phyloP scores from a whole-genome alignment of 768 basidiomycete genomes.

The Phylloporus sp. region DNA sequence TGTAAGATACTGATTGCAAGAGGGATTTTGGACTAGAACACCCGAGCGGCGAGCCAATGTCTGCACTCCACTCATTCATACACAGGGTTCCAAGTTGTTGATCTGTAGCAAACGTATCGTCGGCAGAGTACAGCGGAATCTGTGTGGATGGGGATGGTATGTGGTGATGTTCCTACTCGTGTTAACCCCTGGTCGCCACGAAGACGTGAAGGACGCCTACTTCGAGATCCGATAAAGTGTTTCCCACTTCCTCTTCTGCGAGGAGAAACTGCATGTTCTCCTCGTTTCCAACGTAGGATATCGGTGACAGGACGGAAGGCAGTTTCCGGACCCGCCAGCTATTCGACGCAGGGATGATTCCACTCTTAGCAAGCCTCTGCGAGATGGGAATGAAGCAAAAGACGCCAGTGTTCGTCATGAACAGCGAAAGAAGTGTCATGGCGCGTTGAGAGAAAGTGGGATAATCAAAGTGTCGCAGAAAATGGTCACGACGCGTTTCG shows the following conservation, averaged over 20 bases:
- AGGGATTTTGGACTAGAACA: not conserved
- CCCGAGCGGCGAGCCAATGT: not conserved
- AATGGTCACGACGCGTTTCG: slow-evolving; percentile 1
- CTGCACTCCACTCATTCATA: not conserved
- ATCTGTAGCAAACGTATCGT: not conserved
- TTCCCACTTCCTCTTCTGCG: not conserved
- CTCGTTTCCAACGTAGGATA: not conserved
- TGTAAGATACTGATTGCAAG: not conserved
- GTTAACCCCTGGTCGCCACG: not conserved
- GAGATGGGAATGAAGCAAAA: slow-evolving; percentile 26
- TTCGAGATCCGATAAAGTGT: not conserved
- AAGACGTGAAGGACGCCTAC: slow-evolving; percentile 3
- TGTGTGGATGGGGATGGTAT: not conserved
- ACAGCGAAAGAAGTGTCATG: slow-evolving; percentile 23
- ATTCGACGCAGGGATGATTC: slow-evolving; percentile 11
- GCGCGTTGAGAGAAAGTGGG: not conserved
- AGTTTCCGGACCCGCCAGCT: slow-evolving; percentile 4
- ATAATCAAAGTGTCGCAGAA: not conserved
- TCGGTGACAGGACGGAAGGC: not conserved
- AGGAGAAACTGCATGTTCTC: not conserved
- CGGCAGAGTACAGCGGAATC: not conserved
- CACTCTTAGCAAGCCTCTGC: slow-evolving; percentile 22
- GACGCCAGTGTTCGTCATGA: slow-evolving; percentile 21
- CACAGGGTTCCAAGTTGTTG: not conserved
- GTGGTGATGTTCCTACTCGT: not conserved